Conservation (phyloP, 179 eudicot species). For the Actinidia chinensis region DNA sequence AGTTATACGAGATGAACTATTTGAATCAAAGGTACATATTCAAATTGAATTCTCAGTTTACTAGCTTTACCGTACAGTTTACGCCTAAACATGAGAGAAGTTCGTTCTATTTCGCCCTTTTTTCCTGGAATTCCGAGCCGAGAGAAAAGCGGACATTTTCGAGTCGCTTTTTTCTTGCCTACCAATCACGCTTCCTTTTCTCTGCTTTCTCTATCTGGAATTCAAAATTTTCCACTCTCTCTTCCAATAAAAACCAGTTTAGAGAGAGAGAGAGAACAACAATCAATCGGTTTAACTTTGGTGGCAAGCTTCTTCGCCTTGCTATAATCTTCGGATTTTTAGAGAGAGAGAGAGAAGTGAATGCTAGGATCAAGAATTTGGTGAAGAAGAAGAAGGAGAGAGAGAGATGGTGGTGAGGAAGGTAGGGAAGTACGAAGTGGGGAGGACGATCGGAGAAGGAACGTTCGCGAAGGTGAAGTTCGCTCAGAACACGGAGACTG, state of each 20-base stretch:
- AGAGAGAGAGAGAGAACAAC: neutral
- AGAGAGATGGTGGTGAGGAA: conserved; percentile 68
- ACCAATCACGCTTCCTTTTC: neutral
- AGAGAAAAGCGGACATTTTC: neutral
- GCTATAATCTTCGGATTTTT: neutral
- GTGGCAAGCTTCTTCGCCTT: neutral
- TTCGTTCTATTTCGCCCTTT: neutral
- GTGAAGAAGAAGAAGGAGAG: conserved; percentile 13
- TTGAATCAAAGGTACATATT: too few relatives aligned
- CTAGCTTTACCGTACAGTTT: too few relatives aligned
- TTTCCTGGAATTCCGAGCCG: neutral
- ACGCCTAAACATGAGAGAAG: too few relatives aligned
- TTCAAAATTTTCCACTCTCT: neutral
- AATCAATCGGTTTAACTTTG: too few relatives aligned
- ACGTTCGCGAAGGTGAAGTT: conserved; percentile 89
- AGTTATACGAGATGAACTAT: too few relatives aligned
- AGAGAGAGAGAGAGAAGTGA: neutral
- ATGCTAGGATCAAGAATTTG: neutral
- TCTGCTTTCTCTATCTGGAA: neutral
- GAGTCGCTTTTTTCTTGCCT: conserved; percentile 1
- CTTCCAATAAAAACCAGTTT: neutral
- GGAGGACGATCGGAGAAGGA: conserved; percentile 90
- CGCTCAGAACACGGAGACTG: conserved; percentile 90
- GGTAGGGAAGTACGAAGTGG: conserved; percentile 88
- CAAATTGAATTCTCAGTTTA: too few relatives aligned